Evolutionary conservation across 768 basidiomycete genomes (phyloP).

Genomic region (Boletus rubropictus): DNA sequence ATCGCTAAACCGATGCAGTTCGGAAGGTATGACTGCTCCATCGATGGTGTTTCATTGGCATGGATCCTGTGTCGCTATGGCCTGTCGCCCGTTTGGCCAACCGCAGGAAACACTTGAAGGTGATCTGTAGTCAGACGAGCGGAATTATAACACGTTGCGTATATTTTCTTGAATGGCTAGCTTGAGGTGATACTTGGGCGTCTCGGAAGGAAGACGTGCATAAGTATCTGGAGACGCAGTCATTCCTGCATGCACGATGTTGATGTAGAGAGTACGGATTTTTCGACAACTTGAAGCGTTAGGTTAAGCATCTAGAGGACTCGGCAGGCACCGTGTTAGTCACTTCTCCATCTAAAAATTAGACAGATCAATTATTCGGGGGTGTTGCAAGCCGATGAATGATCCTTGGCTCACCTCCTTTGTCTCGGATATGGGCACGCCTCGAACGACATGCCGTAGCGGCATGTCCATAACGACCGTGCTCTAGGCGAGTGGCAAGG

Average conservation of each 20-base stretch:
- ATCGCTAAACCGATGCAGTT: background rate
- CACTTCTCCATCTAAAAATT: no score
- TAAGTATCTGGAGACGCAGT: no score
- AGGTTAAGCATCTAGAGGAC: no score
- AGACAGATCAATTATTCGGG: no score
- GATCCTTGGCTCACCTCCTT: background rate
- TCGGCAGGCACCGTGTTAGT: no score
- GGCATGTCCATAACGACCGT: background rate
- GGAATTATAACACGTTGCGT: background rate
- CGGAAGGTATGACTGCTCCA: background rate
- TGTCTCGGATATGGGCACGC: background rate
- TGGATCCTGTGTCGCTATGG: background rate
- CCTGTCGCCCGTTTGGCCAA: background rate
- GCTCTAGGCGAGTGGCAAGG: background rate
- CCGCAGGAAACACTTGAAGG: background rate
- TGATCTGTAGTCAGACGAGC: background rate
- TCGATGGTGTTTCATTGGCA: background rate
- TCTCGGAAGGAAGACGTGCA: no score
- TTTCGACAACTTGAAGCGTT: no score
- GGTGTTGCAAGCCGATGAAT: no score
- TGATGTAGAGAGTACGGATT: no score
- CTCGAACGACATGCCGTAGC: slow-evolving; percentile 7
- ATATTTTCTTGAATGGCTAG: no score
- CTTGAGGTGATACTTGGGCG: no score
- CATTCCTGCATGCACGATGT: no score